Evolutionary conservation across 805 yeast species (phyloP).

Genomic region (Suhomyces sp.): DNA sequence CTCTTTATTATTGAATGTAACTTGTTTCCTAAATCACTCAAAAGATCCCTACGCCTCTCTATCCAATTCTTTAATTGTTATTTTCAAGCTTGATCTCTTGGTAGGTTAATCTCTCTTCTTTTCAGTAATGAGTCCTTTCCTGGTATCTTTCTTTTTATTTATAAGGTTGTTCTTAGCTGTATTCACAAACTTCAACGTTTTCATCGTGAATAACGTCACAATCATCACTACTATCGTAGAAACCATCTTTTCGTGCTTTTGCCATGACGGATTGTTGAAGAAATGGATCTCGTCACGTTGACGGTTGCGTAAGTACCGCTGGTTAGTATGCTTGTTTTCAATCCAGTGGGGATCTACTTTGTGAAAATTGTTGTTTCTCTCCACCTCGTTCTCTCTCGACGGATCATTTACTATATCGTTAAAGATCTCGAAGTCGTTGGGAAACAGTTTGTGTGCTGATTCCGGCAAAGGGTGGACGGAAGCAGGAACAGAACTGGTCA

Average conservation of each 20-base stretch:
- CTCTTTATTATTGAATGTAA: no score
- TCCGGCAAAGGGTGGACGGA: constrained; percentile 31
- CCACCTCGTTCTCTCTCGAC: constrained; percentile 49
- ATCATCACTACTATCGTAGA: constrained; percentile 32
- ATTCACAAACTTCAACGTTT: constrained; percentile 9
- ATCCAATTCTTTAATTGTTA: no score
- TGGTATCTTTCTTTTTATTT: neutral
- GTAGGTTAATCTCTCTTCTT: constrained; percentile 3
- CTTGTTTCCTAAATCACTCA: no score
- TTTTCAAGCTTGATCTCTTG: no score
- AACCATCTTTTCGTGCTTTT: constrained; percentile 49
- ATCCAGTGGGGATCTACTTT: constrained; percentile 28
- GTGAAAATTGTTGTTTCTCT: constrained; percentile 47
- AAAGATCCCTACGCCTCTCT: no score
- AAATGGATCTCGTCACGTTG: constrained; percentile 37
- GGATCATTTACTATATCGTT: constrained; percentile 55
- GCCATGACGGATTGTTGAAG: constrained; percentile 45
- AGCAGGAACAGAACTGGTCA: constrained; percentile 38
- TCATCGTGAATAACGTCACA: constrained; percentile 15
- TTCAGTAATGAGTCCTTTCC: neutral
- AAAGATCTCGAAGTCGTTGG: constrained; percentile 44
- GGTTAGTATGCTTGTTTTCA: constrained; percentile 24
- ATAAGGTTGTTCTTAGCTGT: neutral
- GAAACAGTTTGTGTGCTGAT: constrained; percentile 27
- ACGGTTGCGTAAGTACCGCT: constrained; percentile 28